A percentile compares a stretch with the other conserved stretches of the same genome.
These are phyloP conservation scores for Fusarium agapanthi DNA, from an alignment of 2,329 filamentous ascomycete genomes.

Conservation along the genomic window DNA sequence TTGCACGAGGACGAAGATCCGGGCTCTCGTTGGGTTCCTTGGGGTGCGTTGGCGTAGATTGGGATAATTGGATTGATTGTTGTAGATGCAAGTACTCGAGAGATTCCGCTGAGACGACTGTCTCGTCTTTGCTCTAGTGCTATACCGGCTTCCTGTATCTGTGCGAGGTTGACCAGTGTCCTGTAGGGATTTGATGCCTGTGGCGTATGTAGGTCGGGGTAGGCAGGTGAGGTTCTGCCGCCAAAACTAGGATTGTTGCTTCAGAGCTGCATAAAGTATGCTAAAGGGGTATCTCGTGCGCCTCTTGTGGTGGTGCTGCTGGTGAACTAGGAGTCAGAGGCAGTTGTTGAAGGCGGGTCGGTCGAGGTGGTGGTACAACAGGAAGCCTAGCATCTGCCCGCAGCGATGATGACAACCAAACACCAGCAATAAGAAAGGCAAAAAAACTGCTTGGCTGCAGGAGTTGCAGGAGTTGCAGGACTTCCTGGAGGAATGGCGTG, in stretches of 20 bases:
- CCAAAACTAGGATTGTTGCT: constrained; percentile 28
- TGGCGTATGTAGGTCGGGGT: constrained; percentile 30
- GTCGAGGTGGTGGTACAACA: constrained; percentile 37
- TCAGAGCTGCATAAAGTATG: constrained; percentile 36
- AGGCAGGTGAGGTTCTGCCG: constrained; percentile 31
- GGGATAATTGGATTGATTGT: constrained; percentile 22
- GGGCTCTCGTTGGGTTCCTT: constrained; percentile 29
- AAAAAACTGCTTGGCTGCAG: constrained; percentile 17
- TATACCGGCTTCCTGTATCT: constrained; percentile 17
- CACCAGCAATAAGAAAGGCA: constrained; percentile 16
- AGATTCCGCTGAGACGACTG: not conserved
- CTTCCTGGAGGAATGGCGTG: constrained; percentile 14
- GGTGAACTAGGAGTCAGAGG: constrained; percentile 23
- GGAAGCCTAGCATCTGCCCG: constrained; percentile 20
- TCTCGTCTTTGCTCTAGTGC: constrained; percentile 25
- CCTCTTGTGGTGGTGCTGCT: constrained; percentile 30
- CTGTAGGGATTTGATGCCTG: constrained; percentile 18
- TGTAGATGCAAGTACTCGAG: constrained; percentile 18
- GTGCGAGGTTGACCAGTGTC: constrained; percentile 20
- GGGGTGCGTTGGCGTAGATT: constrained; percentile 36
- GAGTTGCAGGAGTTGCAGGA: constrained; percentile 21
- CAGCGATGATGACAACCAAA: constrained; percentile 12
- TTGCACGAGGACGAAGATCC: constrained; percentile 35
- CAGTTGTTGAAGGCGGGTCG: constrained; percentile 24
- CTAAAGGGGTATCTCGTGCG: constrained; percentile 34